Conservation (phyloP, 2,329 filamentous ascomycete species). For the Ramularia endophylla region DNA sequence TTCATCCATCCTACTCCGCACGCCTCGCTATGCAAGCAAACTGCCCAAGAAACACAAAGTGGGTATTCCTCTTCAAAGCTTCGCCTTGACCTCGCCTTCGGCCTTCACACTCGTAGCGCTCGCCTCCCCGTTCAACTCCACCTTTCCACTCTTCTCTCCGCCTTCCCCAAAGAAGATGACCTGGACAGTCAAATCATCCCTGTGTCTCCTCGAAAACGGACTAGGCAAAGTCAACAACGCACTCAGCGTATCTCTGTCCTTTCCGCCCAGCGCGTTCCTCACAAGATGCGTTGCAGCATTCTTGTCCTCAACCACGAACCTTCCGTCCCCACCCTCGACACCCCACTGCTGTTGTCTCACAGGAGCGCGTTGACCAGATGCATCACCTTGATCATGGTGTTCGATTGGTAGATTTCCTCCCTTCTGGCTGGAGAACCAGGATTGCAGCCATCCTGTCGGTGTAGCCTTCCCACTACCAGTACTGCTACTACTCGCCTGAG, state of each 20-base stretch:
- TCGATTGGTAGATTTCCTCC: conserved; percentile 64
- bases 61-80: conserved; percentile 13
- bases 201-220: conserved; percentile 84
- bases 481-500: conserved; percentile 45
- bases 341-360: conserved; percentile 91
- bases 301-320: conserved; percentile 93
- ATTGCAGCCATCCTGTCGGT: conserved; percentile 58
- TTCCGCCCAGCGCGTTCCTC: conserved; percentile 88
- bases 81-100: conserved; percentile 21
- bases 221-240: conserved; percentile 85
- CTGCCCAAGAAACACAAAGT: no score
- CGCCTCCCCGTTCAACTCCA: conserved; percentile 80
- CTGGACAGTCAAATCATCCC: conserved; percentile 93
- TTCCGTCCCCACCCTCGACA: conserved; percentile 63
- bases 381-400: conserved; percentile 43
- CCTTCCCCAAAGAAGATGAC: conserved; percentile 93
- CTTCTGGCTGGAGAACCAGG: conserved; percentile 57
- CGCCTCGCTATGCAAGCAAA: no score
- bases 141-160: conserved; percentile 65
- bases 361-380: conserved; percentile 72
- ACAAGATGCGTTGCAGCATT: conserved; percentile 95
- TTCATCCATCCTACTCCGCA: no score
- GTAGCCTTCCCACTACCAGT: conserved; percentile 8
- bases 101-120: conserved; percentile 49
- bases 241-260: conserved; percentile 88